phyloP scores from a whole-genome alignment of 345 rosid species.

The Populus deltoides region DNA sequence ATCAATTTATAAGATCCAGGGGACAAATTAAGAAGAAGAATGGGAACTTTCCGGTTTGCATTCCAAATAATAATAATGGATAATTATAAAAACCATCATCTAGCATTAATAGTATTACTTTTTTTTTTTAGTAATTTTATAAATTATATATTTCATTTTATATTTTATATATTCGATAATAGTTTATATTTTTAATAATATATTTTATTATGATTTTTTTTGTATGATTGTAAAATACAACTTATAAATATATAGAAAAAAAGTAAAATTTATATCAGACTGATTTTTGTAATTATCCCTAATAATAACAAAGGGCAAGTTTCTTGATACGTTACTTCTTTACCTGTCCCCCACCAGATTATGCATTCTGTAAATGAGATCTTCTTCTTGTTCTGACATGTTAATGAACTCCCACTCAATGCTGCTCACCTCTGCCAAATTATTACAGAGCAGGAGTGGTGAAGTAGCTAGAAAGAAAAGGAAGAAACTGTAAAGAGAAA shows the following conservation, averaged over 20 bases:
- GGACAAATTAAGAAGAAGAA: neutral
- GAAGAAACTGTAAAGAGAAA: neutral
- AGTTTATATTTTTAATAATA: too few species aligned
- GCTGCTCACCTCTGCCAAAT: conserved; percentile 23
- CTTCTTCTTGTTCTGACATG: conserved; percentile 27
- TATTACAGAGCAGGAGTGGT: neutral
- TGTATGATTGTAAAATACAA: too few species aligned
- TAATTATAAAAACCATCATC: too few species aligned
- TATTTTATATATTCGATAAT: too few species aligned
- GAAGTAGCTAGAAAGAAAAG: neutral
- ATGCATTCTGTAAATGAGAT: conserved; percentile 25
- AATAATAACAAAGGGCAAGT: neutral
- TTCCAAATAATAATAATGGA: neutral
- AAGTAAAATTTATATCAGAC: too few species aligned
- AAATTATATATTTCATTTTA: too few species aligned
- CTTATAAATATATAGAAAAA: too few species aligned
- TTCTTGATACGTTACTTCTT: neutral
- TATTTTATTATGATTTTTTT: too few species aligned
- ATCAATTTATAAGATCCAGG: neutral
- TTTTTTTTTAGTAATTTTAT: too few species aligned
- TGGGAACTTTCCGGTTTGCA: neutral
- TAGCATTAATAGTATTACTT: too few species aligned
- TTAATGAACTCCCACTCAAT: conserved; percentile 21
- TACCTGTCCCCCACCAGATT: conserved; percentile 26
- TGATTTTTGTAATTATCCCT: too few species aligned